phyloP scores from a whole-genome alignment of 176 grass and related monocot species.

The Tuctoria greenei region DNA sequence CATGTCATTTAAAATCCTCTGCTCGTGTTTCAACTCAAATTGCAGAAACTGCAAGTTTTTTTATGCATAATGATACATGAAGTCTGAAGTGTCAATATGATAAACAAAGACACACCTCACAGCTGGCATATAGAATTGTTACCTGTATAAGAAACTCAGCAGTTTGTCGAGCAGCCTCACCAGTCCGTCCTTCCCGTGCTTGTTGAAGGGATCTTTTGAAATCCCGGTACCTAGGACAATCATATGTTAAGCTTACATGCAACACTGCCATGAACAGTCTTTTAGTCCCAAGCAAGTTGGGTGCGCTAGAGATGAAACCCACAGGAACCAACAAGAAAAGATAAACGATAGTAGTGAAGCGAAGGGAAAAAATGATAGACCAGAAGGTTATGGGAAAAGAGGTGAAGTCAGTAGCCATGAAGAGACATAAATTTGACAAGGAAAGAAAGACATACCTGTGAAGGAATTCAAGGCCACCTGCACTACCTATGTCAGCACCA shows the following conservation, averaged over 20 bases:
- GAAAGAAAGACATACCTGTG: slow-evolving; percentile 63
- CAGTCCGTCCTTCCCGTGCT: slow-evolving; percentile 54
- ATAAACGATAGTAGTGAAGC: neutral
- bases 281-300: no score
- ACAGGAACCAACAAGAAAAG: neutral
- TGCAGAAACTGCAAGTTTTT: neutral
- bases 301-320: no score
- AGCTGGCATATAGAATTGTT: slow-evolving; percentile 11
- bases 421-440: slow-evolving; percentile 2
- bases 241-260: slow-evolving; percentile 34
- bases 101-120: neutral
- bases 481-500: slow-evolving; percentile 73
- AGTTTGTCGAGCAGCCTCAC: slow-evolving; percentile 61
- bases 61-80: neutral
- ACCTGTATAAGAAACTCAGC: slow-evolving; percentile 87
- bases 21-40: neutral
- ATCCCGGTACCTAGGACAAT: slow-evolving; percentile 74
- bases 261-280: slow-evolving; percentile 7
- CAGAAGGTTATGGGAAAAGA: neutral
- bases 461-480: slow-evolving; percentile 93
- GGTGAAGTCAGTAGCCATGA: neutral
- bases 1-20: slow-evolving; percentile 7
- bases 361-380: neutral
- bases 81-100: neutral
- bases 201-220: slow-evolving; percentile 88